phyloP scores from a whole-genome alignment of 176 grass and related monocot genomes.

The Cymbopogon citratus region DNA sequence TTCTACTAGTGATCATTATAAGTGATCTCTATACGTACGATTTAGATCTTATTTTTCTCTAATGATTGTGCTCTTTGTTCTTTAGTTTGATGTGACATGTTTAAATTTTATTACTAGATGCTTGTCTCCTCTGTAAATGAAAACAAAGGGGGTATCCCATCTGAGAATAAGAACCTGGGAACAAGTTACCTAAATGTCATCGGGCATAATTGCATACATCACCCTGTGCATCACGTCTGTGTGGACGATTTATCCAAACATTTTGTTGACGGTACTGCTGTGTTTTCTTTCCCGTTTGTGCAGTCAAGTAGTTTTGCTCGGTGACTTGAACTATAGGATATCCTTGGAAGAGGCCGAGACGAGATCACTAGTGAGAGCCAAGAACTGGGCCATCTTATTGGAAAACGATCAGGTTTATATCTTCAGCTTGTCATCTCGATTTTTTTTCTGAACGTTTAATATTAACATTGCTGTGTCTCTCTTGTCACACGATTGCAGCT shows the following conservation, averaged over 20 bases:
- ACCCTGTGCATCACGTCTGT: background rate
- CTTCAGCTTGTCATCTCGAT: background rate
- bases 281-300: slow-evolving; percentile 30
- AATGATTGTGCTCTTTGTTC: slow-evolving; percentile 8
- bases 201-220: slow-evolving; percentile 22
- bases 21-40: background rate
- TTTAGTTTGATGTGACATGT: slow-evolving; percentile 16
- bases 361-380: slow-evolving; percentile 50
- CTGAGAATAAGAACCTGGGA: slow-evolving; percentile 13
- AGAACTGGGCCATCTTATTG: slow-evolving; percentile 64
- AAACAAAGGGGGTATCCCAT: slow-evolving; percentile 15
- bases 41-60: background rate
- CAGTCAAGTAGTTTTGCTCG: slow-evolving; percentile 82
- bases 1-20: background rate
- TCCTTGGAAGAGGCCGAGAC: slow-evolving; percentile 58
- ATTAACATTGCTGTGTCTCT: background rate
- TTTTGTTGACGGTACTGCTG: background rate
- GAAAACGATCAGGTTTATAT: slow-evolving; percentile 64
- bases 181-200: background rate
- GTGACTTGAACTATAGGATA: slow-evolving; percentile 96
- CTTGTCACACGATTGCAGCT: slow-evolving; percentile 37
- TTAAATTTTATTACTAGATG: background rate
- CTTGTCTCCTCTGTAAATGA: slow-evolving; percentile 7
- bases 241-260: background rate
- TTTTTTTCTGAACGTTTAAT: background rate